Evolutionary conservation across 495 filamentous ascomycete species (phyloP).

Genomic region (Penicillium odoratum): DNA sequence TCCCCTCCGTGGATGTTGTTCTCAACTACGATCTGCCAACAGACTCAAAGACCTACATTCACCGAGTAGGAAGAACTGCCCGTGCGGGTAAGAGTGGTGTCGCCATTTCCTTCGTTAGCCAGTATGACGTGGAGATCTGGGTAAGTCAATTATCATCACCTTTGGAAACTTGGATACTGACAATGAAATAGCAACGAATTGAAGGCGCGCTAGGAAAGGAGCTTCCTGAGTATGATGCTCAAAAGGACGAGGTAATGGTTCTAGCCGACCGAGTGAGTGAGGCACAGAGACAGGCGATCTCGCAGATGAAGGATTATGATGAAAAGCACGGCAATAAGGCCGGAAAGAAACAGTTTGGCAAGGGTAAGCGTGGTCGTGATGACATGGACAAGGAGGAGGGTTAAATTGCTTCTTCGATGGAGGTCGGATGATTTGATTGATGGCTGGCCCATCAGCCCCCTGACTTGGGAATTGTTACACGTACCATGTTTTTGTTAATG

Average conservation of each 20-base stretch:
- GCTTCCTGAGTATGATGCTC: slow-evolving; percentile 62
- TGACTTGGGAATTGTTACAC: neutral
- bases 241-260: slow-evolving; percentile 87
- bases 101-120: slow-evolving; percentile 75
- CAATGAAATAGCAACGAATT: slow-evolving; percentile 41
- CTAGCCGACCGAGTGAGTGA: slow-evolving; percentile 75
- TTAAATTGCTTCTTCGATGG: slow-evolving; percentile 15
- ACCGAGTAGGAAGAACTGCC: slow-evolving; percentile 91
- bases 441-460: slow-evolving; percentile 18
- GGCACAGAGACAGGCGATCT: slow-evolving; percentile 78
- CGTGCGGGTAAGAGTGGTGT: slow-evolving; percentile 85
- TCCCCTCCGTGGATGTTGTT: slow-evolving; percentile 86
- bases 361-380: slow-evolving; percentile 63
- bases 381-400: slow-evolving; percentile 83
- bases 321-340: slow-evolving; percentile 68
- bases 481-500: neutral
- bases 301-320: slow-evolving; percentile 79
- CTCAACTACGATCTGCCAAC: slow-evolving; percentile 82
- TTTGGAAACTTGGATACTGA: neutral
- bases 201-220: slow-evolving; percentile 79
- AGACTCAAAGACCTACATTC: slow-evolving; percentile 91
- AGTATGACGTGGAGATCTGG: slow-evolving; percentile 91
- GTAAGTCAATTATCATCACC: slow-evolving; percentile 44
- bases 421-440: neutral
- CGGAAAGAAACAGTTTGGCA: slow-evolving; percentile 57